These are phyloP conservation scores for Actinidia arguta DNA, from an alignment of 179 eudicot species.

Conservation along the genomic window DNA sequence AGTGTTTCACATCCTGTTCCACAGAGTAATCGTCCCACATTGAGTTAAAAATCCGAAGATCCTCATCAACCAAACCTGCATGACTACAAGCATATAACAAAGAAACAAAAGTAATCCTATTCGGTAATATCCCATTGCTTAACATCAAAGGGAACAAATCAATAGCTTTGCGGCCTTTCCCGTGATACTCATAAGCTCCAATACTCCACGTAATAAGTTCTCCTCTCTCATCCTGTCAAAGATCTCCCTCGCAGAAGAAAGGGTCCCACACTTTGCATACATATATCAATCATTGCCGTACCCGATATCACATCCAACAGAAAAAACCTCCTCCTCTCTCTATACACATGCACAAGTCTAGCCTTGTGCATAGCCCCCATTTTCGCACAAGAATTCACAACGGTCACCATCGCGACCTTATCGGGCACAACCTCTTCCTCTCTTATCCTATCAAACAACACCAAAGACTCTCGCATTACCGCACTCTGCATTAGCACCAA, in stretches of 20 bases:
- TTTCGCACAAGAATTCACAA: conserved; percentile 69
- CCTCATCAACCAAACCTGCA: conserved; percentile 70
- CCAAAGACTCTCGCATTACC: conserved; percentile 53
- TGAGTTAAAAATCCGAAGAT: conserved; percentile 46
- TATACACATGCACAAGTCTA: conserved; percentile 52
- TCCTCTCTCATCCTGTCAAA: conserved; percentile 52
- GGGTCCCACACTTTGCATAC: conserved; percentile 78
- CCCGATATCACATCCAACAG: conserved; percentile 61
- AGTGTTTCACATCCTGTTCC: conserved; percentile 71
- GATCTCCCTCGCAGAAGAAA: conserved; percentile 53
- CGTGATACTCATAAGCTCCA: conserved; percentile 76
- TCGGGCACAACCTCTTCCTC: conserved; percentile 49
- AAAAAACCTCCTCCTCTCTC: conserved; percentile 37
- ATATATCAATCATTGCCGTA: conserved; percentile 74
- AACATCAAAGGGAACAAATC: conserved; percentile 67
- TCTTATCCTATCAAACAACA: conserved; percentile 63
- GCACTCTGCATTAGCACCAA: conserved; percentile 49
- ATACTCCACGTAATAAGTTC: conserved; percentile 77
- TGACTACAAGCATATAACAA: conserved; percentile 84
- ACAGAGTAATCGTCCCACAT: conserved; percentile 55
- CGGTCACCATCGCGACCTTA: conserved; percentile 69
- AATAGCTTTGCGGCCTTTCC: conserved; percentile 63
- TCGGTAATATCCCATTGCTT: conserved; percentile 42
- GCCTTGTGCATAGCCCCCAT: conserved; percentile 57
- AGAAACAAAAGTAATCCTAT: conserved; percentile 72